Conservation (phyloP, 2,329 filamentous ascomycete genomes). For the Zymoseptoria pseudotritici region DNA sequence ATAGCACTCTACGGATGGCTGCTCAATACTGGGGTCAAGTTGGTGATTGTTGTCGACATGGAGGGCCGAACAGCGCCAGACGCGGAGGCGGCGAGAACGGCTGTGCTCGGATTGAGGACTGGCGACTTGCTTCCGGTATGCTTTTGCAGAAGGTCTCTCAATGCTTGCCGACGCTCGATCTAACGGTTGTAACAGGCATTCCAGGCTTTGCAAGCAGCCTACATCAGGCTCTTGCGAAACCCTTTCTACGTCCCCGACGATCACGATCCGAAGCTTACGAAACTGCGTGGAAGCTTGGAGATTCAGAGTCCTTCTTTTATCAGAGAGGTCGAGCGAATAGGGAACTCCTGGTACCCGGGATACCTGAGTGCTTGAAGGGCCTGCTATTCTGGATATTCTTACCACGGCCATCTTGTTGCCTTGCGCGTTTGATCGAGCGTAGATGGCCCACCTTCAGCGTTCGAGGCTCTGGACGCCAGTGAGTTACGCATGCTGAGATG, state of each 20-base stretch:
- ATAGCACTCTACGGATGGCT: conserved; percentile 92
- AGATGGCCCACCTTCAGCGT: background rate
- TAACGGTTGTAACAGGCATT: conserved; percentile 54
- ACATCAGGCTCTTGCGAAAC: conserved; percentile 81
- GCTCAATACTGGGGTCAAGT: conserved; percentile 88
- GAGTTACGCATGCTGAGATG: background rate
- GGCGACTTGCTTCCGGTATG: conserved; percentile 77
- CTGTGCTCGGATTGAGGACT: conserved; percentile 65
- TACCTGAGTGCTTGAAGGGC: background rate
- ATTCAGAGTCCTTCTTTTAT: conserved; percentile 78
- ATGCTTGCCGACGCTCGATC: background rate
- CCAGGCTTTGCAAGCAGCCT: conserved; percentile 84
- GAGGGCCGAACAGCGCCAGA: conserved; percentile 54
- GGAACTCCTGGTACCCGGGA: conserved; percentile 74
- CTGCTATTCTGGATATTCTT: background rate
- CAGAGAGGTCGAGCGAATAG: conserved; percentile 76
- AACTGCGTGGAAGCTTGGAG: conserved; percentile 45
- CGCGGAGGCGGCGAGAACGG: conserved; percentile 25
- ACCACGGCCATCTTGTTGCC: background rate
- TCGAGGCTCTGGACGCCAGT: background rate
- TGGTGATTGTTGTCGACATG: conserved; percentile 88
- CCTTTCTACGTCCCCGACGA: conserved; percentile 92
- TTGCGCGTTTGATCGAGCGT: background rate
- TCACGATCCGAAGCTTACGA: conserved; percentile 54
- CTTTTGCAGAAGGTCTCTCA: conserved; percentile 8